Percentiles rank a stretch among this genome's conserved stretches.
Conservation (phyloP, 2,329 filamentous ascomycete genomes). For the Zasmidium angulare region DNA sequence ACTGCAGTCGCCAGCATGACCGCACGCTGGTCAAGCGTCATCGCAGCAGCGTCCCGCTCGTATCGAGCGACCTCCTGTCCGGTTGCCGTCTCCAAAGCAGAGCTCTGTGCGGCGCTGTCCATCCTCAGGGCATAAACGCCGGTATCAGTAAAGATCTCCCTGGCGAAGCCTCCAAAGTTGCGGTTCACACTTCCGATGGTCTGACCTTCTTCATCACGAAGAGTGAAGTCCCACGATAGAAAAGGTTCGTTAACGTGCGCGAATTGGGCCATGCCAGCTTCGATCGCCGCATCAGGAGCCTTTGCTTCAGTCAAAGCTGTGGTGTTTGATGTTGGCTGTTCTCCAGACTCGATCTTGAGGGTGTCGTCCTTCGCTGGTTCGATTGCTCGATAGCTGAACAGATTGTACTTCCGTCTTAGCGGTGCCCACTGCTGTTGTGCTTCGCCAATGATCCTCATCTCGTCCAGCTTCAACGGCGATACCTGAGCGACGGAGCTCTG, state of each 20-base stretch:
- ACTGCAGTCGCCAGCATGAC: slow-evolving; percentile 67
- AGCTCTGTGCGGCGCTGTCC: slow-evolving; percentile 56
- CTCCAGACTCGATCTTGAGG: slow-evolving; percentile 36
- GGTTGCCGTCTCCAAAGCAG: slow-evolving; percentile 24
- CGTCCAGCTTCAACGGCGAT: slow-evolving; percentile 52
- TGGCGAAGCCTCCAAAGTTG: slow-evolving; percentile 62
- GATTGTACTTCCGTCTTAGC: slow-evolving; percentile 62
- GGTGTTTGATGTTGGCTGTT: slow-evolving; percentile 44
- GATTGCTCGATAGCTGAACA: slow-evolving; percentile 57
- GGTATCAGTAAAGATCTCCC: slow-evolving; percentile 66
- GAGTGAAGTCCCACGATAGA: slow-evolving; percentile 64
- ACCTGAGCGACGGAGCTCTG: slow-evolving; percentile 50
- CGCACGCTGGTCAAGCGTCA: slow-evolving; percentile 66
- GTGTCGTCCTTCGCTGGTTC: slow-evolving; percentile 35
- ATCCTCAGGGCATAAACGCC: slow-evolving; percentile 65
- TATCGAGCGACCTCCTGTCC: slow-evolving; percentile 28
- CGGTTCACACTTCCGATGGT: slow-evolving; percentile 63
- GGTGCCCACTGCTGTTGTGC: slow-evolving; percentile 65
- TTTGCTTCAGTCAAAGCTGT: slow-evolving; percentile 49
- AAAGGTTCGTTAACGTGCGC: slow-evolving; percentile 63
- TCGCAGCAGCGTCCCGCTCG: slow-evolving; percentile 44
- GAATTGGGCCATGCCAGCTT: slow-evolving; percentile 58
- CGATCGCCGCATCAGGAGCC: slow-evolving; percentile 36
- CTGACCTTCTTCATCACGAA: slow-evolving; percentile 51
- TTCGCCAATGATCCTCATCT: slow-evolving; percentile 65